Evolutionary conservation across 2,329 filamentous ascomycete species (phyloP).

Genomic region (Albifimbria verrucaria): DNA sequence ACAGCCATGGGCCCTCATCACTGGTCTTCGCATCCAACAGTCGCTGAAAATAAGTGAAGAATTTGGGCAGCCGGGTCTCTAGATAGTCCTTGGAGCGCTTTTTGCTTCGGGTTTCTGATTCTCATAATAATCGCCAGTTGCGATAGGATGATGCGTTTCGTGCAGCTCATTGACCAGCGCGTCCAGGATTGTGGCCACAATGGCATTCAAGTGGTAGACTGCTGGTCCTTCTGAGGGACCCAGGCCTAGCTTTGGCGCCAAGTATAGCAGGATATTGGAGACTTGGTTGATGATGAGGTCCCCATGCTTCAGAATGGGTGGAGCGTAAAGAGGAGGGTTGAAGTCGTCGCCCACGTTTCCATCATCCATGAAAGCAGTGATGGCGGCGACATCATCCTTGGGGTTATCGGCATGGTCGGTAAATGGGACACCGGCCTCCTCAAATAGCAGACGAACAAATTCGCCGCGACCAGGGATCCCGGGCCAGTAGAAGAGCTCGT

Average conservation of each 20-base stretch:
- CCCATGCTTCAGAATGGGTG: slow-evolving; percentile 63
- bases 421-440: slow-evolving; percentile 64
- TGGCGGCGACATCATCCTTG: slow-evolving; percentile 46
- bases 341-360: slow-evolving; percentile 43
- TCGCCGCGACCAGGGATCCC: slow-evolving; percentile 71
- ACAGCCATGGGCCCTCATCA: slow-evolving; percentile 60
- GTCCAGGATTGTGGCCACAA: slow-evolving; percentile 69
- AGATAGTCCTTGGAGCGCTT: slow-evolving; percentile 56
- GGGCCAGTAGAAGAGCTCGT: slow-evolving; percentile 71
- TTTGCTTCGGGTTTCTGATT: slow-evolving; percentile 69
- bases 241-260: slow-evolving; percentile 59
- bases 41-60: slow-evolving; percentile 66
- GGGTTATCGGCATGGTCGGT: slow-evolving; percentile 45
- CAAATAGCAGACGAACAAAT: slow-evolving; percentile 68
- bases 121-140: slow-evolving; percentile 61
- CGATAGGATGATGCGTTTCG: slow-evolving; percentile 72
- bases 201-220: slow-evolving; percentile 57
- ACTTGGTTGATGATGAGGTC: slow-evolving; percentile 65
- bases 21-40: slow-evolving; percentile 55
- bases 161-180: slow-evolving; percentile 68
- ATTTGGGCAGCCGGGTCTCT: slow-evolving; percentile 65
- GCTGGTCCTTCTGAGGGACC: slow-evolving; percentile 38
- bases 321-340: slow-evolving; percentile 65
- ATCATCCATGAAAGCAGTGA: slow-evolving; percentile 45
- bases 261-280: slow-evolving; percentile 69